Percentiles rank a stretch among this genome's conserved stretches.
phyloP scores from a whole-genome alignment of 768 basidiomycete species.

The Rhodotorula graminis region DNA sequence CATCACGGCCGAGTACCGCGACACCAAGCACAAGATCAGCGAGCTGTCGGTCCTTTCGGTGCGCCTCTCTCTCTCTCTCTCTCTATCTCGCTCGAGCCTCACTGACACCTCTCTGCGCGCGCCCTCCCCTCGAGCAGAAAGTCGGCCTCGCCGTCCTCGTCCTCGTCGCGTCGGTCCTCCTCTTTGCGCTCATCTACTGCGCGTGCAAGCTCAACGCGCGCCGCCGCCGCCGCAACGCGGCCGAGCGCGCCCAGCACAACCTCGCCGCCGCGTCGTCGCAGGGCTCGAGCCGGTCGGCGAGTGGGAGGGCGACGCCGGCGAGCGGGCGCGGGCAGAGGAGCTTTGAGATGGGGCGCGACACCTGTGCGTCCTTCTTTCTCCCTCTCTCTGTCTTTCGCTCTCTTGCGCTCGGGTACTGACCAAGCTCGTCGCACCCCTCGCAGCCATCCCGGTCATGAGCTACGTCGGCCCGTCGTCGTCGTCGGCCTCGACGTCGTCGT shows the following conservation, averaged over 20 bases:
- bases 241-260: background rate
- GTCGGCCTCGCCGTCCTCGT: constrained; percentile 11
- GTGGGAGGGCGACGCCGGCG: too few species aligned
- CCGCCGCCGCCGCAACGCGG: constrained; percentile 2
- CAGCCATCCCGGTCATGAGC: too few species aligned
- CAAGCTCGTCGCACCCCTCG: too few species aligned
- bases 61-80: background rate
- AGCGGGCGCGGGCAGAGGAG: background rate
- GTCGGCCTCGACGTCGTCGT: too few species aligned
- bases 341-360: background rate
- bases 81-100: too few species aligned
- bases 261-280: background rate
- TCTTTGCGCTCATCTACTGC: constrained; percentile 5
- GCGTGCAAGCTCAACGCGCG: constrained; percentile 10
- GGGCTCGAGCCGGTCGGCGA: background rate
- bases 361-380: too few species aligned
- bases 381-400: too few species aligned
- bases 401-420: too few species aligned
- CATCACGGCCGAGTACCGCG: background rate
- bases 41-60: constrained; percentile 5
- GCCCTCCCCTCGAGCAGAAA: background rate
- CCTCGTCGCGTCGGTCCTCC: background rate
- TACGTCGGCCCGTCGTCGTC: too few species aligned
- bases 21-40: background rate
- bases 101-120: background rate